These are phyloP conservation scores for Colletotrichum orbiculare DNA, from an alignment of 2,329 filamentous ascomycete species.

Conservation along the genomic window DNA sequence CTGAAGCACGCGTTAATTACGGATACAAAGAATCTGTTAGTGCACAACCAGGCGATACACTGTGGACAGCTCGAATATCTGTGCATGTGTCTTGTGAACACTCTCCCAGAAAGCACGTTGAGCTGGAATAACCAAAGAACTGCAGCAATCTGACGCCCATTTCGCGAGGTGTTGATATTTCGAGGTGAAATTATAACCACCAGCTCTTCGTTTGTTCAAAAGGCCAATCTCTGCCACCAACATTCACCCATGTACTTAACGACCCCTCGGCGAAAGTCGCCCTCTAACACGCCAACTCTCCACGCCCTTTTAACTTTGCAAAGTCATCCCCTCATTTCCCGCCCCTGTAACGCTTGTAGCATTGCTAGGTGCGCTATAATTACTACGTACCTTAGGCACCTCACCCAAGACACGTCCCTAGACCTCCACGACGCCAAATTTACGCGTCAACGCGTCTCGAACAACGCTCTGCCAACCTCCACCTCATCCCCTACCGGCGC, in stretches of 20 bases:
- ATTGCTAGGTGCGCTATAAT: too few species aligned
- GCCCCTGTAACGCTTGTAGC: not conserved
- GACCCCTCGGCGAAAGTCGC: too few species aligned
- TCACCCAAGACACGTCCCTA: slow-evolving; percentile 21
- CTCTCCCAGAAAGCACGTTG: too few species aligned
- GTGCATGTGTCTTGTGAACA: too few species aligned
- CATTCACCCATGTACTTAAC: too few species aligned
- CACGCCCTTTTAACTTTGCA: too few species aligned
- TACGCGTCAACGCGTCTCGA: slow-evolving; percentile 47
- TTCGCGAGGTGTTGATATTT: not conserved
- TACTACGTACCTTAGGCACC: too few species aligned
- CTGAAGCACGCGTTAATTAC: too few species aligned
- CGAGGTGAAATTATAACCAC: not conserved
- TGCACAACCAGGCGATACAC: not conserved
- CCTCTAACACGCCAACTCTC: too few species aligned
- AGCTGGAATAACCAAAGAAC: not conserved
- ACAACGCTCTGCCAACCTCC: slow-evolving; percentile 14
- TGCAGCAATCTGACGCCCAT: too few species aligned
- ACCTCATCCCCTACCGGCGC: slow-evolving; percentile 9
- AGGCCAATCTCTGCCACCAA: too few species aligned
- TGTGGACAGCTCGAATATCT: not conserved
- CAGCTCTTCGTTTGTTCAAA: too few species aligned
- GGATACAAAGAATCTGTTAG: slow-evolving; percentile 15
- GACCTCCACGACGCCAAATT: slow-evolving; percentile 45
- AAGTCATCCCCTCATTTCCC: not conserved